Percentiles rank a stretch among this genome's conserved stretches.
Evolutionary conservation across 768 basidiomycete species (phyloP).

Genomic region (Boletus huronensis): DNA sequence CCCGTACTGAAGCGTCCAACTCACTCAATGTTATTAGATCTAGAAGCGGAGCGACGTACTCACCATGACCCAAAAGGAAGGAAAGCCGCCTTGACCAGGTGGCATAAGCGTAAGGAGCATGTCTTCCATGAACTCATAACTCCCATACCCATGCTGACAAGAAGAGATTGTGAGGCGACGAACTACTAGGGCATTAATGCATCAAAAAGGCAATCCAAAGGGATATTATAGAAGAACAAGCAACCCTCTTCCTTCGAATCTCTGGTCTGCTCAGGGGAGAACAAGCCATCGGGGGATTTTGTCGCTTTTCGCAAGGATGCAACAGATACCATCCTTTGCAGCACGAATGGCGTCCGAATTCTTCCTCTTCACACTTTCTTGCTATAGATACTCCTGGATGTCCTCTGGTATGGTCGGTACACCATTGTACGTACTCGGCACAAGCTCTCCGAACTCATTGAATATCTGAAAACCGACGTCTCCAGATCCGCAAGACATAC

Average conservation of each 20-base stretch:
- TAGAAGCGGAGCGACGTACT: not conserved
- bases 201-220: no score
- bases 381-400: slow-evolving; percentile 19
- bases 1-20: no score
- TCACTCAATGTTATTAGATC: not conserved
- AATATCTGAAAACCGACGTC: not conserved
- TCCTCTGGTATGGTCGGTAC: slow-evolving; percentile 14
- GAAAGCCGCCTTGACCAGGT: not conserved
- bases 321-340: slow-evolving; percentile 19
- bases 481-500: slow-evolving; percentile 9
- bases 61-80: not conserved
- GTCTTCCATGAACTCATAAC: not conserved
- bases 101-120: not conserved
- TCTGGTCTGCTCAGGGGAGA: no score
- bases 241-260: no score
- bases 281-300: not conserved
- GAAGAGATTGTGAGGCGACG: no score
- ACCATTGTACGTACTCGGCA: slow-evolving; percentile 20
- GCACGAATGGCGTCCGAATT: slow-evolving; percentile 20
- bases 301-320: not conserved
- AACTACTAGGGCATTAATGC: no score
- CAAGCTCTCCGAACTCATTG: no score
- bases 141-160: not conserved
- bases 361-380: slow-evolving; percentile 23
- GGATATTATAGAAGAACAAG: no score